Evolutionary conservation across 2,329 filamentous ascomycete genomes (phyloP).

Genomic region (Paraphaeosphaeria sporulosa): DNA sequence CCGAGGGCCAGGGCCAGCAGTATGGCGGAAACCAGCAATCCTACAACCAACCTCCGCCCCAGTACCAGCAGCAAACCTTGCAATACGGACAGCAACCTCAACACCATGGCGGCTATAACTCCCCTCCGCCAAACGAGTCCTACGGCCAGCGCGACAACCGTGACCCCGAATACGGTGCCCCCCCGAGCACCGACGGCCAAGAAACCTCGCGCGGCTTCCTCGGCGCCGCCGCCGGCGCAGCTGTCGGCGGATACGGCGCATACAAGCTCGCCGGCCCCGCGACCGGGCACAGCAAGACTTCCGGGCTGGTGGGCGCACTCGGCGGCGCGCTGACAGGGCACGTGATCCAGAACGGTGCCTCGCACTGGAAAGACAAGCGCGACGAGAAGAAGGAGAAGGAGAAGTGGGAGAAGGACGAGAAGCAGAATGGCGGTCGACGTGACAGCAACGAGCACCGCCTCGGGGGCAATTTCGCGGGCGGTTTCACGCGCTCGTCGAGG

Average conservation of each 20-base stretch:
- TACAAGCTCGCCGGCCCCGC: slow-evolving; percentile 34
- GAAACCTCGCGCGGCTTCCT: slow-evolving; percentile 37
- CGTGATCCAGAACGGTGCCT: slow-evolving; percentile 31
- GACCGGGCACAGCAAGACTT: slow-evolving; percentile 32
- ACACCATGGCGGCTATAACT: slow-evolving; percentile 9
- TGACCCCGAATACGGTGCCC: slow-evolving; percentile 9
- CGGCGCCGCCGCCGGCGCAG: slow-evolving; percentile 36
- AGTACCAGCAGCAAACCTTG: slow-evolving; percentile 36
- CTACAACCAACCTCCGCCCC: slow-evolving; percentile 30
- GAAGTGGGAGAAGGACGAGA: slow-evolving; percentile 26
- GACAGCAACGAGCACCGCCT: slow-evolving; percentile 21
- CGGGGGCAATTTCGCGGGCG: slow-evolving; percentile 30
- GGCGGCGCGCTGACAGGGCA: slow-evolving; percentile 35
- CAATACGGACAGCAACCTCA: slow-evolving; percentile 25
- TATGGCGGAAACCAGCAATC: slow-evolving; percentile 15
- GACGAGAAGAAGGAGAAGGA: slow-evolving; percentile 38
- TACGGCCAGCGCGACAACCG: slow-evolving; percentile 9
- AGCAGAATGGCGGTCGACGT: slow-evolving; percentile 16
- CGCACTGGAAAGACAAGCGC: slow-evolving; percentile 36
- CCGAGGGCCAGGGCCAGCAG: slow-evolving; percentile 19
- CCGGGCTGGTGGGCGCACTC: slow-evolving; percentile 33
- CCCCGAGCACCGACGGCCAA: neutral
- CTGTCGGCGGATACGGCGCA: slow-evolving; percentile 36
- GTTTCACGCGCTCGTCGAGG: slow-evolving; percentile 32
- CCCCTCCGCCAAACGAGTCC: neutral